Conservation (phyloP, 441 rosid species). For the Populus hybrid region DNA sequence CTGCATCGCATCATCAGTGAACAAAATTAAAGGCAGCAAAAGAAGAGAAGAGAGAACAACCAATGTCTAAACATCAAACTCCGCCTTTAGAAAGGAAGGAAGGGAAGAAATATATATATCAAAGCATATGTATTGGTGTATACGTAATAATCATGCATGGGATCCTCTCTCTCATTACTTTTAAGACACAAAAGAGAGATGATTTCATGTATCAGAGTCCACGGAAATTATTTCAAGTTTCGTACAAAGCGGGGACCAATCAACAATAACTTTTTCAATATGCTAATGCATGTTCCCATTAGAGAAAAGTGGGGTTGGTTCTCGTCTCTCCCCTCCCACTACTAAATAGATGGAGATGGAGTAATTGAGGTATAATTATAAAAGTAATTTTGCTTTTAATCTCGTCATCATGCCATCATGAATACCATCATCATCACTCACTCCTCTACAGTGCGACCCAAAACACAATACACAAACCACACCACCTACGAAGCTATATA, state of each 20-base stretch:
- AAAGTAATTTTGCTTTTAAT: constrained; percentile 22
- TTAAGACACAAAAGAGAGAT: constrained; percentile 8
- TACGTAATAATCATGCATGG: constrained; percentile 71
- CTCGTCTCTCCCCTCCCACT: constrained; percentile 15
- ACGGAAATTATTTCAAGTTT: constrained; percentile 8
- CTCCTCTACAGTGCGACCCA: not conserved
- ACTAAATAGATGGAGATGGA: not conserved
- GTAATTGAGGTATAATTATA: not conserved
- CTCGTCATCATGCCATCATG: constrained; percentile 56
- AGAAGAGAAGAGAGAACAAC: not conserved
- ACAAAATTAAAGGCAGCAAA: not conserved
- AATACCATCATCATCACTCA: constrained; percentile 40
- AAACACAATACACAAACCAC: not conserved
- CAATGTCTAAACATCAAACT: not conserved
- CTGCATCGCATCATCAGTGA: not conserved
- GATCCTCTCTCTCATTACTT: constrained; percentile 30
- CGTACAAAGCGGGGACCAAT: constrained; percentile 32
- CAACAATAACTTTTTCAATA: constrained; percentile 18
- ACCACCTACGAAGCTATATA: not conserved
- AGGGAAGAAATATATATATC: constrained; percentile 2
- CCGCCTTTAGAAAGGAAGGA: not conserved
- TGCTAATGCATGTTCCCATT: constrained; percentile 17
- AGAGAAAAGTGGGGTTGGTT: constrained; percentile 24
- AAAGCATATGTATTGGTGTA: constrained; percentile 37
- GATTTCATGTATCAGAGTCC: constrained; percentile 29